Base-by-base conservation (phyloP, 805 yeast species). In the Cyberlindnera mycetangii region DNA sequence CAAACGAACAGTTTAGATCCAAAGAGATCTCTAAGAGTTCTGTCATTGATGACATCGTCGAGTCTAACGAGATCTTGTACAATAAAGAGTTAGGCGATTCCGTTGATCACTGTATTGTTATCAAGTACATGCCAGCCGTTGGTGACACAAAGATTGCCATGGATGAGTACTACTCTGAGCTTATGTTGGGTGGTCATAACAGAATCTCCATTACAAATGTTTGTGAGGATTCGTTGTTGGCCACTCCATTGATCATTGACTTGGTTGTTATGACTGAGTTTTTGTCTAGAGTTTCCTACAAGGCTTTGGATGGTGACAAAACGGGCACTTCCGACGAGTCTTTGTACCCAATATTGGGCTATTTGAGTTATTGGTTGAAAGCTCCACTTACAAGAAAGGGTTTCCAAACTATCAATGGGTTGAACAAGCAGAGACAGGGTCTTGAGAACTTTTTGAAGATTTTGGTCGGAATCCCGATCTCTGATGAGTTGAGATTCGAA, bases 151-250 rank as follows among this genome's bases (percentile, higher is more conserved):
- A 90, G 74, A 96, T 90, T 52, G 98, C 98, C 42, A 92, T 90
- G 97, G 98, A 90, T 68, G 97, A 92, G 71, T 90, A 90, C 72
- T 89, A 92, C 72, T 85, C 95, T 45, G 97, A 90, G 69, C 81
- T 90, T 63, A 92, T 90, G 97, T 77, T 90, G 58, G 98, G 98
- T 50, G 98, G 98, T 36, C 97, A 90, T 71, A 92, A 90, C 73
- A 85, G 93, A 64, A 85, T 90, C 55, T 82, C 95, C 38, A 85
- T 92, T 62, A 96, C 90, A 71, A 90, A 92, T 65, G 96, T 92
- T 33, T 90, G 98, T 69, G 98, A 90, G 70, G 98, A 90, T 67
- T 89, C 97, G 3, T 74, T 90, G 59, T 76, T 90, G 64, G 98
- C 98, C 16, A 86, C 97, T 20, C 97, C 98, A 39, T 76, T 90